Base-by-base conservation (phyloP, 306 rosid species). In the Fagus sylvatica region DNA sequence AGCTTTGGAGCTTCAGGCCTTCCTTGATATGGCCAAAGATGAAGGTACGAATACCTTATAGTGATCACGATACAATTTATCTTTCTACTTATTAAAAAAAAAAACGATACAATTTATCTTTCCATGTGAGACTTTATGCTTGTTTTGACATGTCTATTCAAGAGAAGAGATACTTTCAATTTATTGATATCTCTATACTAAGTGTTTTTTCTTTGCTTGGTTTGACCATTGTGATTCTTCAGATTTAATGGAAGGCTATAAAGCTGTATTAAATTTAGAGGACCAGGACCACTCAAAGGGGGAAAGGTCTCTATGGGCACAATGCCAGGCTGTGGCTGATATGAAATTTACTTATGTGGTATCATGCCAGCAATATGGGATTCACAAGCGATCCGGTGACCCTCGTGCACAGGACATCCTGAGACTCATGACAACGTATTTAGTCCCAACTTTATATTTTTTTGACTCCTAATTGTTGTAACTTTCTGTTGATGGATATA, bases 1-100 rank as follows among this genome's bases (percentile, higher is more conserved):
- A 88, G 98, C 98, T 72, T 91, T 95, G 88, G 98, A 92, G 89
- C 98, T 95, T 74, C 98, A 95, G 80, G 90, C 98, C 86, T 92
- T 95, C 78, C 98, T 95, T 54, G 98, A 95, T 81, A 95, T 93
- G 93, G 98, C 98, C 62, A 79, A 89, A 88, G 91, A 92, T 85
- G 93, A 89, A 64, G 98, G 98, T 95, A 81, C 68, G 7, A 30
- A 8, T 34, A 82, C 17, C 46, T 59, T 69, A 62, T 78, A 53
- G 73, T 70, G 41, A 68, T 62, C 37, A 53, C 65, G 51, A 4
- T 22, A 19, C 51, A 75, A 49, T 51, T 37, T 41, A 48, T 37
- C 5, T 36, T n/a, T 34, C 34, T 73, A 4, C 28, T 19, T 32
- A 22, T 22, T 22, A 22, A 22, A 22, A 22, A 22, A 22, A 22